These are phyloP conservation scores for Aspergillus nidulans DNA, from an alignment of 495 filamentous ascomycete genomes.

Conservation along the genomic window DNA sequence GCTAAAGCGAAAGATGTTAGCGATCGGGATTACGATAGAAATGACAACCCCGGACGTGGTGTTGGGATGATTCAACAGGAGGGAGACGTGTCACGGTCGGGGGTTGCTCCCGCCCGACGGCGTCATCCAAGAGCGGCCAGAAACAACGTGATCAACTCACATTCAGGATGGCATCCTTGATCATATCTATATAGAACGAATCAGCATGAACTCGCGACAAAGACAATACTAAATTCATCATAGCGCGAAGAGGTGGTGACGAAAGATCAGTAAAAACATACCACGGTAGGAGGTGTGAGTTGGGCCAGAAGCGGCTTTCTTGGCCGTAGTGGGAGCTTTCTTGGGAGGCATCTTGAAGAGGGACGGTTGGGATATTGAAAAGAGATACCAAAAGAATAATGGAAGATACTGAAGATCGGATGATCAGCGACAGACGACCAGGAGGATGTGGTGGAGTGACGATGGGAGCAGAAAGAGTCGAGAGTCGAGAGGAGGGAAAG, in stretches of 20 bases:
- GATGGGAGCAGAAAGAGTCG: conserved; percentile 26
- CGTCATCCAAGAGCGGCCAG: conserved; percentile 29
- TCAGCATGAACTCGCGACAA: conserved; percentile 49
- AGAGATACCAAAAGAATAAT: conserved; percentile 11
- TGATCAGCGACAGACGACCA: conserved; percentile 16
- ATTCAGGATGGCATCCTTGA: conserved; percentile 63
- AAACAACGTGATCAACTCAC: conserved; percentile 52
- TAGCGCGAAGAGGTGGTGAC: conserved; percentile 42
- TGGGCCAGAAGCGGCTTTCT: conserved; percentile 30
- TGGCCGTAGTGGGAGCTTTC: conserved; percentile 37
- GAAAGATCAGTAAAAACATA: conserved; percentile 46
- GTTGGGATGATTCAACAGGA: conserved; percentile 26
- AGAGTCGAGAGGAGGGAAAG: conserved; percentile 31
- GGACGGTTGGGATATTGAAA: conserved; percentile 16
- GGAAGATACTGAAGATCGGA: conserved; percentile 13
- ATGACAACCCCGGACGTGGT: conserved; percentile 14
- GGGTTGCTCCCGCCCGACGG: conserved; percentile 25
- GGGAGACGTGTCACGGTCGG: conserved; percentile 43
- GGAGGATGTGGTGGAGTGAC: conserved; percentile 1
- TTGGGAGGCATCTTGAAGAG: conserved; percentile 48
- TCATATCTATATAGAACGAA: conserved; percentile 55
- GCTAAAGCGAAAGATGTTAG: conserved; percentile 41
- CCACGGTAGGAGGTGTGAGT: conserved; percentile 59
- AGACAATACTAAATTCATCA: conserved; percentile 20
- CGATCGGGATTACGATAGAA: conserved; percentile 21